Base-by-base conservation (phyloP, 1,139 yeast genomes). In the Candida neerlandica region DNA sequence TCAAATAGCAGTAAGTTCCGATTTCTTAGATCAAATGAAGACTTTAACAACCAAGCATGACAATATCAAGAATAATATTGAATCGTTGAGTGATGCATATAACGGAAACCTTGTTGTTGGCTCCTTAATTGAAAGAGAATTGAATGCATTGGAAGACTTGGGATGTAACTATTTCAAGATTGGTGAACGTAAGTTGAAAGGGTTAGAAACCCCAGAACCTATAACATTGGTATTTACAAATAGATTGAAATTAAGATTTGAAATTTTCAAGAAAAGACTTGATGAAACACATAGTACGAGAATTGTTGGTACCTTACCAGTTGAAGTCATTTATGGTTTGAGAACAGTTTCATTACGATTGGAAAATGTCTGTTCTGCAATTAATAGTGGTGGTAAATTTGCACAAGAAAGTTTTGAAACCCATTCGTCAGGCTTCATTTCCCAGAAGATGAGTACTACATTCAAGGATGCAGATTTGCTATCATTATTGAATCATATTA, bases 161-260 rank as follows among this genome's bases (percentile, higher is more conserved):
- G 96, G 96, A 0, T 84, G 85, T 75, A 77, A 74, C n/a, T 79
- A 84, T 51, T 81, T 79, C 54, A 85, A 83, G 44, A 69, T 89
- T 47, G 99, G 99, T 27, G 97, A 92, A 62, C 84, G 84, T 62
- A 91, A 91, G 64, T 76, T 95, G 60, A 94, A 95, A 67, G 99
- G 99, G 23, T 77, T 95, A 38, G 99, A 95, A 79, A 86, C 92
- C 37, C 96, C 96, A 1, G 99, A 95, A 63, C 78, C 80, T 43
- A 85, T 95, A 33, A 88, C 96, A 11, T 77, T 91, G 48, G 84
- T 84, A 0, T 92, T 86, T 69, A 96, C 98, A 2, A 75, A 77
- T 52, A 73, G 76, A 41, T 72, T 94, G 51, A 77, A 77, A 14
- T 75, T 86, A 11, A 77, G 97, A 57, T 72, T 71, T 58, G 79